Percentiles rank a stretch among this genome's conserved stretches.
phyloP scores from a whole-genome alignment of 1,284 basidiomycete genomes.

The Heterobasidion irregulare region DNA sequence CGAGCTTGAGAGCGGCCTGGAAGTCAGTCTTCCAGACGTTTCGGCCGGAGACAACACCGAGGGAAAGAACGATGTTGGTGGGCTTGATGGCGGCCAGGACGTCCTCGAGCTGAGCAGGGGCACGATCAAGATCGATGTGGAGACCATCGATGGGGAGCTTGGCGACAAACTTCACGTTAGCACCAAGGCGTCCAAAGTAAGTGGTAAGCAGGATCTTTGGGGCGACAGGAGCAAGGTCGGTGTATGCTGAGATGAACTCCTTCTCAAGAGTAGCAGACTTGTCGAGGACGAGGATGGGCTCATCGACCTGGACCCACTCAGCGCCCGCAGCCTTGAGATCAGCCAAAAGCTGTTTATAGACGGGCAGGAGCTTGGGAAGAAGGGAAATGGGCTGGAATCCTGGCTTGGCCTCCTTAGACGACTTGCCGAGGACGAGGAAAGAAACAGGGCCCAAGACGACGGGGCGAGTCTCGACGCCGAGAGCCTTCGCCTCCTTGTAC shows the following conservation, averaged over 20 bases:
- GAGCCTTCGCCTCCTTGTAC: slow-evolving; percentile 91
- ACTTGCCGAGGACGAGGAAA: slow-evolving; percentile 92
- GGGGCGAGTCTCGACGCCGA: slow-evolving; percentile 89
- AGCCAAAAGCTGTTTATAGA: slow-evolving; percentile 88
- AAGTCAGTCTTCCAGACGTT: slow-evolving; percentile 99
- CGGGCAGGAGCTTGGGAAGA: slow-evolving; percentile 83
- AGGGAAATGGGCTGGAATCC: slow-evolving; percentile 90
- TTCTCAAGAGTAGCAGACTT: slow-evolving; percentile 72
- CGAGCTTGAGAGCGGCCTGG: slow-evolving; percentile 73
- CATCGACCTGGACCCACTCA: slow-evolving; percentile 94
- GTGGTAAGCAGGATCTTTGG: slow-evolving; percentile 93
- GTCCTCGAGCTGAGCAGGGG: slow-evolving; percentile 81
- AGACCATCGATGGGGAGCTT: slow-evolving; percentile 93
- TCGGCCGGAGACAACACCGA: slow-evolving; percentile 96
- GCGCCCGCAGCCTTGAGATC: slow-evolving; percentile 93
- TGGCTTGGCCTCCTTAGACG: slow-evolving; percentile 76
- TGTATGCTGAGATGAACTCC: slow-evolving; percentile 80
- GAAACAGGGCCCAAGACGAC: slow-evolving; percentile 96
- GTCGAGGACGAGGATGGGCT: slow-evolving; percentile 95
- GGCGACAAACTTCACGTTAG: slow-evolving; percentile 83
- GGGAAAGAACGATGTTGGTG: slow-evolving; percentile 79
- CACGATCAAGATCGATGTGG: slow-evolving; percentile 96
- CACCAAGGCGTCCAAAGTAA: slow-evolving; percentile 95
- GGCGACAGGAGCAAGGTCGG: slow-evolving; percentile 73
- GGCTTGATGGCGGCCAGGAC: slow-evolving; percentile 81